Evolutionary conservation across 2,329 filamentous ascomycete genomes (phyloP).

Genomic region (Metarhizium guizhouense): DNA sequence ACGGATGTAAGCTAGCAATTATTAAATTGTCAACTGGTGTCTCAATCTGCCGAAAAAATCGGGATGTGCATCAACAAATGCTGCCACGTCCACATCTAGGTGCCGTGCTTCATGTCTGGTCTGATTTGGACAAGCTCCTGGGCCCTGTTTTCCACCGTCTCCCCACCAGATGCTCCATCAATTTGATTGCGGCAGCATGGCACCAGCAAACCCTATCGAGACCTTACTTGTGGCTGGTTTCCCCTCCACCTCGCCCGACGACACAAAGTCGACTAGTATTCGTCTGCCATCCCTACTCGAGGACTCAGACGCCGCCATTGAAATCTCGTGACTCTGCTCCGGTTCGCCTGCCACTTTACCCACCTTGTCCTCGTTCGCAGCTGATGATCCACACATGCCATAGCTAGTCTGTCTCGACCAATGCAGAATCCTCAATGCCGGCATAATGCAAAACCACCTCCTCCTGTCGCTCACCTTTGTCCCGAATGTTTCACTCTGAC

Average conservation of each 20-base stretch:
- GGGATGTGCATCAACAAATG: too few relatives aligned
- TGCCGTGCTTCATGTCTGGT: too few relatives aligned
- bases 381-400: not conserved
- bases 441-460: not conserved
- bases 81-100: too few relatives aligned
- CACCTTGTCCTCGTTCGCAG: not conserved
- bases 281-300: not conserved
- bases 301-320: not conserved
- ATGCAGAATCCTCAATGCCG: not conserved
- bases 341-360: not conserved
- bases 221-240: not conserved
- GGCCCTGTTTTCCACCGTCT: too few relatives aligned
- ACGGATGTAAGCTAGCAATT: too few relatives aligned
- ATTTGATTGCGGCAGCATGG: too few relatives aligned
- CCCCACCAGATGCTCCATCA: not conserved
- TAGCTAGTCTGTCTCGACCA: not conserved
- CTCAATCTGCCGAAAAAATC: too few relatives aligned
- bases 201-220: not conserved
- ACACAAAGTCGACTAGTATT: not conserved
- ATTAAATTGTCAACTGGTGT: too few relatives aligned
- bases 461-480: slow-evolving; percentile 7
- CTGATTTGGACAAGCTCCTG: too few relatives aligned
- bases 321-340: not conserved
- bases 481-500: slow-evolving; percentile 6
- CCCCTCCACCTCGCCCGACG: not conserved